Percentiles rank a stretch among this genome's conserved stretches.
Conservation (phyloP, 257 asterid genomes). For the Gentiana dahurica region DNA sequence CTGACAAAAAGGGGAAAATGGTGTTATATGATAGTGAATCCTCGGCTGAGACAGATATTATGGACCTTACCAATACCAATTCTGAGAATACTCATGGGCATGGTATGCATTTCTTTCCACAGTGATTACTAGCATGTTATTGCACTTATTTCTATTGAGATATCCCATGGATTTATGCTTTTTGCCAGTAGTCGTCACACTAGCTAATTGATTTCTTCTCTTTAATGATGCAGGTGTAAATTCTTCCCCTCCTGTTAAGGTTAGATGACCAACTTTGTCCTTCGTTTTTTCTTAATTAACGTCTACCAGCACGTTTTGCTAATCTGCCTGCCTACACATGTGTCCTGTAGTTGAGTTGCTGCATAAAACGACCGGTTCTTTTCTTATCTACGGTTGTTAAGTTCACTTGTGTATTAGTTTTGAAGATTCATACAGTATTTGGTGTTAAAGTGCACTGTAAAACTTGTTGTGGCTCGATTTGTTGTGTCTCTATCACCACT, state of each 20-base stretch:
- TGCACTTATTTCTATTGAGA: background rate
- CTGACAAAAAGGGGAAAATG: slow-evolving; percentile 4
- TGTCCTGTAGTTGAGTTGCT: too few species aligned
- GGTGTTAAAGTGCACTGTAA: too few species aligned
- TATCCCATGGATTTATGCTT: background rate
- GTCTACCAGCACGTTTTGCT: too few species aligned
- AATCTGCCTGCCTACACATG: too few species aligned
- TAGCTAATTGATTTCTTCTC: slow-evolving; percentile 16
- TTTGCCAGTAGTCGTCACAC: background rate
- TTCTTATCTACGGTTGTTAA: too few species aligned
- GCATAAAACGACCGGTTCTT: too few species aligned
- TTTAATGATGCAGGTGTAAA: slow-evolving; percentile 37
- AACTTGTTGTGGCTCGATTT: too few species aligned
- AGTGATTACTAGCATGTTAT: background rate
- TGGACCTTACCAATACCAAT: slow-evolving; percentile 40
- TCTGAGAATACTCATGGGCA: slow-evolving; percentile 21
- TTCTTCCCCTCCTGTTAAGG: slow-evolving; percentile 48
- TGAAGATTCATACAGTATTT: too few species aligned
- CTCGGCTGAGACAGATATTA: slow-evolving; percentile 63
- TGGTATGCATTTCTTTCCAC: slow-evolving; percentile 19
- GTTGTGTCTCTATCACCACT: too few species aligned
- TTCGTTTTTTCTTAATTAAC: too few species aligned
- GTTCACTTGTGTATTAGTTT: too few species aligned
- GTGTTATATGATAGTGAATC: slow-evolving; percentile 35
- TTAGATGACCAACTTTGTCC: slow-evolving; percentile 9